Evolutionary conservation across 1,284 basidiomycete species (phyloP), one percentile per base, ranked within the genome.

Genomic region (Apiotrichum mycotoxinovorans): DNA sequence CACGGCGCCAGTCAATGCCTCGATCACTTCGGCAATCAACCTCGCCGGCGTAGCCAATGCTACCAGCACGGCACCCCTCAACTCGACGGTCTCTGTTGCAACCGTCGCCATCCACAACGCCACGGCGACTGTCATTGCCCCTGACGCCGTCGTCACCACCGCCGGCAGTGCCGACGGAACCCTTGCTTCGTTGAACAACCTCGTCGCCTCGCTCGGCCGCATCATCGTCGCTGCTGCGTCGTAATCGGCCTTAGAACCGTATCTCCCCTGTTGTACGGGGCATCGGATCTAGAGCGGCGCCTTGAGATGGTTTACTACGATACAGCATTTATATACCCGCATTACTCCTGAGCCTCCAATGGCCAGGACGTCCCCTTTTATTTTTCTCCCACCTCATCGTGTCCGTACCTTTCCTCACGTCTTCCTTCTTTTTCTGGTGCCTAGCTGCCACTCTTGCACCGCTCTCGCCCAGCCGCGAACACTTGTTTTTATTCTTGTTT

Each of bases 121-220:
- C 5, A 38, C 46, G 17, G 22, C 37, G 3, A 49, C 41, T 26
- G 35, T 41, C 8, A 41, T 30, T 5, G 22, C 54, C 11, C 22
- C 34, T 25, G 47, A 56, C 42, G 30, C 43, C 18, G 33, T 27
- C 23, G 14, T 51, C 22, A 44, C 34, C 12, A n/a, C 40, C 26
- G 44, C 25, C 35, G 40, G 25, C 11, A 40, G 35, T 17, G 56
- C 48, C 50, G 14, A 15, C 7, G 56, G 56, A 38, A 50, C 44
- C 51, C 46, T 57, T 18, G 40, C 51, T 17, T 30, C 23, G 26
- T 14, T 57, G 26, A 51, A 51, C 41, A 15, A 48, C 34, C 22
- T 57, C 15, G 46, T 57, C 26, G 46, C 40, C 33, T n/a, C 33
- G 25, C 14, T 57, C 26, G 56, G 51, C 45, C 51, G 51, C 26